A percentile compares a stretch with the other conserved stretches of the same genome.
These are phyloP conservation scores for Boletus albobrunnescens DNA, from an alignment of 1,284 basidiomycete species.

Conservation along the genomic window DNA sequence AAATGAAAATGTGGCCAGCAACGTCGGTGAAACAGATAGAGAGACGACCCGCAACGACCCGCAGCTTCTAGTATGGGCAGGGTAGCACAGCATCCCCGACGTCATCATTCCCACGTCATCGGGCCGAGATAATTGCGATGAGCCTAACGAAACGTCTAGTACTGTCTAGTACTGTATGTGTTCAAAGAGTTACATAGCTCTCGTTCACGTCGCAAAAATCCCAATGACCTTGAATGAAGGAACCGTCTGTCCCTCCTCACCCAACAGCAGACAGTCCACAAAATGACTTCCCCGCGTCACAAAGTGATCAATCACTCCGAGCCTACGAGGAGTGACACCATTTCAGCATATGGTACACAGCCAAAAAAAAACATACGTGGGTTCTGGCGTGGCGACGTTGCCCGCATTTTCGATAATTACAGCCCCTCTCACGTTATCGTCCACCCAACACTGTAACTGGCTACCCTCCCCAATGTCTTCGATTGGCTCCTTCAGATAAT, in stretches of 20 bases:
- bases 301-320: constrained; percentile 74
- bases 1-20: not conserved
- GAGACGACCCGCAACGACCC: not conserved
- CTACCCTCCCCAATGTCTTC: constrained; percentile 54
- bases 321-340: constrained; percentile 38
- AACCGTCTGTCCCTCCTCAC: constrained; percentile 73
- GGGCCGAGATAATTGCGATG: too few species aligned
- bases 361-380: constrained; percentile 44
- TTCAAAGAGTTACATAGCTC: too few species aligned
- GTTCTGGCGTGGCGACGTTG: constrained; percentile 44
- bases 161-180: too few species aligned
- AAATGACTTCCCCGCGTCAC: constrained; percentile 79
- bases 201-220: constrained; percentile 62
- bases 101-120: constrained; percentile 27
- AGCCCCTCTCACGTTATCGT: constrained; percentile 67
- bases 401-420: constrained; percentile 62
- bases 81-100: constrained; percentile 4
- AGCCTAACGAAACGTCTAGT: not conserved
- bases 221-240: constrained; percentile 83
- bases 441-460: constrained; percentile 80
- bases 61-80: not conserved
- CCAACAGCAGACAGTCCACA: constrained; percentile 78
- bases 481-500: constrained; percentile 66
- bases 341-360: constrained; percentile 1
- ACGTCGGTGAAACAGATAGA: constrained; percentile 2